Evolutionary conservation across 352 stramenopile genomes (phyloP), one percentile per base, ranked within the genome.

Genomic region (Phytophthora megakarya): DNA sequence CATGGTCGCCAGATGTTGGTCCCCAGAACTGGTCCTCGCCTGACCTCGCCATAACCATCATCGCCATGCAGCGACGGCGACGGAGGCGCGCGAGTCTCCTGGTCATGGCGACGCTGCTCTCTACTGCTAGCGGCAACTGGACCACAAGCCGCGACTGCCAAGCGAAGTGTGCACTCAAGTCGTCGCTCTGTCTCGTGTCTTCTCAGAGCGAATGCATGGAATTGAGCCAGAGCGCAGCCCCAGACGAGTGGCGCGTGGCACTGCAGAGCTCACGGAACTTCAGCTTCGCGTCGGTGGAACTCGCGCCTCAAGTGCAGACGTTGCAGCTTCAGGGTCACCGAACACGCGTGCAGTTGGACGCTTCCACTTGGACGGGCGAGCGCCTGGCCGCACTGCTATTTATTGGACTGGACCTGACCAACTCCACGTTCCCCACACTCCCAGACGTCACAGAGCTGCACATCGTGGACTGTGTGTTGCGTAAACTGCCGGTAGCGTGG

Each of bases 371-470:
- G 62, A 53, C 38, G 21, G 67, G 60, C n/a, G 28, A 58, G 6
- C 39, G n/a, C n/a, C 26, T 73, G 45, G 9, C 43, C 11, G 35
- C 53, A 22, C 43, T 74, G 50, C 30, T 70, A 65, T 75, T 81
- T 68, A 70, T 73, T 60, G 73, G 73, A 12, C 45, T 81, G 28
- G 60, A 79, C 48, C 28, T 81, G 39, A 55, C 59, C 1, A 56
- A 69, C 33, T 10, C 59, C 3, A 33, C 49, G 30, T 44, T 81
- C 1, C 70, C 70, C 3, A 23, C n/a, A 22, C 55, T 77, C 3
- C 70, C 73, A 7, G 7, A 70, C 67, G 15, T 81, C 12, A 48
- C 15, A 5, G 33, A 65, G 2, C 39, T 79, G 43, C 54, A 65
- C 1, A 58, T 81, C 21, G 54, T 64, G 30, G 25, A 64, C 38